Percentiles rank a stretch among this genome's conserved stretches.
phyloP scores from a whole-genome alignment of 208 protist species.

The Crithidia brevicula region DNA sequence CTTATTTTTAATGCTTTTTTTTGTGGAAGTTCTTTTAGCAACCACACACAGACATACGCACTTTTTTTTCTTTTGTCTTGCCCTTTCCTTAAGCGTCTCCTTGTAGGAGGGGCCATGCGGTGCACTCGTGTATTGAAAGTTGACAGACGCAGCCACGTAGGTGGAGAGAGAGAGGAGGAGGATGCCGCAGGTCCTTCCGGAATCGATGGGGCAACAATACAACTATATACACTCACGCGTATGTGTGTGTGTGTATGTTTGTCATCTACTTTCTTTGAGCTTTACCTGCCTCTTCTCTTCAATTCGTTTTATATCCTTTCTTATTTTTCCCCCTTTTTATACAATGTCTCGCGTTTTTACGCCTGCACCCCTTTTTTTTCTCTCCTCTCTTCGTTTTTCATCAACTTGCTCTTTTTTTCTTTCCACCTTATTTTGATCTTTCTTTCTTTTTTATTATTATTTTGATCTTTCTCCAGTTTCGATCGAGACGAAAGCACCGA shows the following conservation, averaged over 20 bases:
- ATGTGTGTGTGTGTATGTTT: neutral
- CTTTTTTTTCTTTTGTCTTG: neutral
- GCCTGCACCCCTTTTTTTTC: neutral
- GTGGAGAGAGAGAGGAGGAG: too few relatives aligned
- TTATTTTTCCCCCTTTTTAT: too few relatives aligned
- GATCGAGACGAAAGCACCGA: neutral
- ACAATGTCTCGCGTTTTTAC: neutral
- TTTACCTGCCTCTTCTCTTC: too few relatives aligned
- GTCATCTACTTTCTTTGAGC: too few relatives aligned
- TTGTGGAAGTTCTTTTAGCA: neutral
- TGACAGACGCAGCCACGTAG: too few relatives aligned
- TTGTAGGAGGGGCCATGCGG: too few relatives aligned
- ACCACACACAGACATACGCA: neutral
- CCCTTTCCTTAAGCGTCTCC: too few relatives aligned
- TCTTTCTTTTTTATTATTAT: neutral
- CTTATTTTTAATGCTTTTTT: neutral
- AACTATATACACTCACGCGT: neutral
- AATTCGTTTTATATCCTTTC: too few relatives aligned
- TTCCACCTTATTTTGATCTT: constrained; percentile 16
- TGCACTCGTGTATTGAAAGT: too few relatives aligned
- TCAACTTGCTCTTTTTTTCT: constrained; percentile 6
- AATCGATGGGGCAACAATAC: neutral
- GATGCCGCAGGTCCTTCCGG: neutral
- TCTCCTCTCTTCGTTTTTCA: constrained; percentile 1
- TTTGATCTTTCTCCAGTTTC: neutral